Evolutionary conservation across 2,329 filamentous ascomycete species (phyloP).

Genomic region (Sarocladium strictum): DNA sequence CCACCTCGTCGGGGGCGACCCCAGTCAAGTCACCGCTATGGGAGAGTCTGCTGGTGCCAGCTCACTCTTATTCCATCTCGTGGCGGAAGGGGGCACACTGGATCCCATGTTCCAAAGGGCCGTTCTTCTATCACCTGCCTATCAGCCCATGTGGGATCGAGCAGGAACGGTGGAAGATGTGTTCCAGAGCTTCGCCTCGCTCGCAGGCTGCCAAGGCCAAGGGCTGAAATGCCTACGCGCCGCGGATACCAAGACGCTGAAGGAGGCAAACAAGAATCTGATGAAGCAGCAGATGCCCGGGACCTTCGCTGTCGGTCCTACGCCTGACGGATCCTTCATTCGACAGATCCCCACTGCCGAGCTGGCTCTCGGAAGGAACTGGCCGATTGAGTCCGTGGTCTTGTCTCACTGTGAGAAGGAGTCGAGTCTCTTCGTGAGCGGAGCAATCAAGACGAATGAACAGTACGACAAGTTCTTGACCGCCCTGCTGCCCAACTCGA

Average conservation of each 20-base stretch:
- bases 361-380: constrained; percentile 21
- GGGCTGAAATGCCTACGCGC: constrained; percentile 23
- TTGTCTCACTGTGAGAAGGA: constrained; percentile 25
- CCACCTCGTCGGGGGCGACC: constrained; percentile 36
- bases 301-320: constrained; percentile 25
- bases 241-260: constrained; percentile 17
- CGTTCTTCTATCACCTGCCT: constrained; percentile 29
- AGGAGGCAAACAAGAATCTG: constrained; percentile 21
- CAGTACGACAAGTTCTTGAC: constrained; percentile 18
- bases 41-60: constrained; percentile 40
- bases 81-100: background rate
- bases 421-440: constrained; percentile 20
- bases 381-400: constrained; percentile 21
- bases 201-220: constrained; percentile 23
- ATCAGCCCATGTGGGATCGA: constrained; percentile 28
- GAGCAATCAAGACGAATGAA: constrained; percentile 22
- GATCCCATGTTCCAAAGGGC: constrained; percentile 12
- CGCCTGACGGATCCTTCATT: constrained; percentile 24
- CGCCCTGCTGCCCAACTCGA: background rate
- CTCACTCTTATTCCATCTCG: constrained; percentile 20
- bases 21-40: constrained; percentile 35
- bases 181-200: constrained; percentile 25
- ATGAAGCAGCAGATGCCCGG: constrained; percentile 20
- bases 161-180: constrained; percentile 20
- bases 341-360: constrained; percentile 25